Evolutionary conservation across 129 eudicot genomes (phyloP), one percentile per base, ranked within the genome.

Genomic region (Scalesia atractyloides): DNA sequence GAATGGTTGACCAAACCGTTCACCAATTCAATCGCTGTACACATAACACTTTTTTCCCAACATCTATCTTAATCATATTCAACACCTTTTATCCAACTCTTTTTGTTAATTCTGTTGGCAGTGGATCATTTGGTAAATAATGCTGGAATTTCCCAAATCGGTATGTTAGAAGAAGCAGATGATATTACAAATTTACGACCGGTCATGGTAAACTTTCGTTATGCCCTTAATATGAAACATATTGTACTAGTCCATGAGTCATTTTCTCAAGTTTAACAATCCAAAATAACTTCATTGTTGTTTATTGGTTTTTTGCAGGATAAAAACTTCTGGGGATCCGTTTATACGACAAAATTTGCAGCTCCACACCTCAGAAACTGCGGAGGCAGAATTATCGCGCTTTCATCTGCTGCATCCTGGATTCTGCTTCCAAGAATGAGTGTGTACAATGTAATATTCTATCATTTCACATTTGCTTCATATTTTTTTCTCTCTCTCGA

Each of bases 51-150:
- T 24, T 22, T n/a, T 5, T 5, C 3, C 16, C 1, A 22, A 0
- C 24, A 22, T 22, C 3, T 5, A 8, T 58, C 26, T n/a, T 4
- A 9, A 9, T 41, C 8, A 41, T 7, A 41, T 19, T 56, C 33
- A 8, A 20, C 9, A 56, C 26, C 15, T 9, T 16, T 17, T 41
- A 41, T 7, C 46, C 10, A 8, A 8, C 10, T 8, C 8, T 41
- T 41, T 7, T 41, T 7, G 46, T 41, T 41, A 41, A 41, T 2
- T 41, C 46, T 22, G 39, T 1, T 11, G 73, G 11, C 84, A 88
- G 91, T 89, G 96, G 96, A 89, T 69, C 92, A 89, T 82, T 76
- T 89, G 74, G 92, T 89, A 56, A 83, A 84, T 53, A 89, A 89
- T 52, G 96, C 96, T 64, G 91, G 91, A 67, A 61, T 86, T 49